phyloP scores from a whole-genome alignment of 768 basidiomycete species.

The Tylopilus cervinicoccineus region DNA sequence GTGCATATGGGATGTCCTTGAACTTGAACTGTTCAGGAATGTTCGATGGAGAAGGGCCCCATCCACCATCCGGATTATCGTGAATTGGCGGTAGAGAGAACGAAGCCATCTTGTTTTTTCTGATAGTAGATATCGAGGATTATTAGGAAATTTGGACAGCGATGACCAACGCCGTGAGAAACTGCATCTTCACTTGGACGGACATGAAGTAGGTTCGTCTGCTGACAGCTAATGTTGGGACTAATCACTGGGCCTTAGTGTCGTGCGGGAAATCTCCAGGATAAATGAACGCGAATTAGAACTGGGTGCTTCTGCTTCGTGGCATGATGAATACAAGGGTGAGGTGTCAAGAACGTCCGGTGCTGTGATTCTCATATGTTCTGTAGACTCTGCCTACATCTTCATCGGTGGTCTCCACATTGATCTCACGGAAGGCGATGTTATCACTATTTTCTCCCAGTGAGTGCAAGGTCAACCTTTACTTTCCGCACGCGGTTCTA shows the following conservation, averaged over 20 bases:
- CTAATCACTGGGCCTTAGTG: constrained; percentile 44
- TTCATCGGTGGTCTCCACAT: constrained; percentile 86
- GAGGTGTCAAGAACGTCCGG: neutral
- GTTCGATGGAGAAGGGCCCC: constrained; percentile 83
- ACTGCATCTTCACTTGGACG: constrained; percentile 14
- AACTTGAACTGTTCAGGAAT: constrained; percentile 92
- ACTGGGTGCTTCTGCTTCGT: constrained; percentile 68
- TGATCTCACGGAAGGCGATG: constrained; percentile 95
- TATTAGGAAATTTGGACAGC: constrained; percentile 21
- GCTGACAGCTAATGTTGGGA: neutral
- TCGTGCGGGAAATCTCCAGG: constrained; percentile 88
- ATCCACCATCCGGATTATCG: constrained; percentile 91
- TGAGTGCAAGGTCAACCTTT: constrained; percentile 38
- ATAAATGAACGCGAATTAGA: constrained; percentile 92
- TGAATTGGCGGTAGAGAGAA: constrained; percentile 85
- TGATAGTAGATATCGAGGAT: constrained; percentile 8
- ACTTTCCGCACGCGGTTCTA: neutral
- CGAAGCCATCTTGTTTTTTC: constrained; percentile 52
- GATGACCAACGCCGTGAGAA: constrained; percentile 22
- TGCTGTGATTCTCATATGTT: constrained; percentile 2
- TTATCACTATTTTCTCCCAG: constrained; percentile 98
- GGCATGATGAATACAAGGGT: constrained; percentile 97
- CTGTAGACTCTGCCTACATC: constrained; percentile 87
- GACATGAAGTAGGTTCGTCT: constrained; percentile 65
- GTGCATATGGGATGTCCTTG: constrained; percentile 98